phyloP scores from a whole-genome alignment of 2,329 filamentous ascomycete species.

The Zymoseptoria passerinii region DNA sequence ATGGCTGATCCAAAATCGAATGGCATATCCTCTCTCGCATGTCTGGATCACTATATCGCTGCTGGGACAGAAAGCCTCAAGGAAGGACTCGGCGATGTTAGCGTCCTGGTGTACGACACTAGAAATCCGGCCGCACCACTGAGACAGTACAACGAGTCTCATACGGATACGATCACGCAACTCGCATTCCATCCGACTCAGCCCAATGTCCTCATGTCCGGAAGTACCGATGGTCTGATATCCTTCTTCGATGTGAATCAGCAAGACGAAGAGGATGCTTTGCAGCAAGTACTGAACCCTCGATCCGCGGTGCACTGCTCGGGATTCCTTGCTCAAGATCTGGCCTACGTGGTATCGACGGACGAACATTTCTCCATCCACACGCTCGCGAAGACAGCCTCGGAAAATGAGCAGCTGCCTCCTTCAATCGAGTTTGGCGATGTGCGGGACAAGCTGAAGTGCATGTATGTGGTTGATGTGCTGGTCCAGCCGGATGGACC shows the following conservation, averaged over 20 bases:
- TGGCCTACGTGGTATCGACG: slow-evolving; percentile 66
- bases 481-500: slow-evolving; percentile 36
- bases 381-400: slow-evolving; percentile 56
- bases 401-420: slow-evolving; percentile 44
- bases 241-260: slow-evolving; percentile 67
- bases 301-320: slow-evolving; percentile 65
- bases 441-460: slow-evolving; percentile 54
- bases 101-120: slow-evolving; percentile 33
- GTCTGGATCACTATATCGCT: slow-evolving; percentile 54
- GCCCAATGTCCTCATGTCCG: slow-evolving; percentile 59
- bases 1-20: slow-evolving; percentile 38
- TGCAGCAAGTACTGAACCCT: slow-evolving; percentile 72
- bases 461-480: slow-evolving; percentile 67
- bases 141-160: slow-evolving; percentile 38
- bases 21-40: slow-evolving; percentile 58
- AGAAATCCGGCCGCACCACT: slow-evolving; percentile 32
- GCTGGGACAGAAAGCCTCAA: slow-evolving; percentile 57
- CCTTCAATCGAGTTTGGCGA: slow-evolving; percentile 57
- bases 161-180: slow-evolving; percentile 53
- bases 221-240: slow-evolving; percentile 71
- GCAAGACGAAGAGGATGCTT: slow-evolving; percentile 66
- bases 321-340: slow-evolving; percentile 57
- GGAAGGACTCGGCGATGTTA: slow-evolving; percentile 33
- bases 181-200: slow-evolving; percentile 40
- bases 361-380: slow-evolving; percentile 73